Conservation (phyloP, 306 rosid species). For the Castanospermum australe region DNA sequence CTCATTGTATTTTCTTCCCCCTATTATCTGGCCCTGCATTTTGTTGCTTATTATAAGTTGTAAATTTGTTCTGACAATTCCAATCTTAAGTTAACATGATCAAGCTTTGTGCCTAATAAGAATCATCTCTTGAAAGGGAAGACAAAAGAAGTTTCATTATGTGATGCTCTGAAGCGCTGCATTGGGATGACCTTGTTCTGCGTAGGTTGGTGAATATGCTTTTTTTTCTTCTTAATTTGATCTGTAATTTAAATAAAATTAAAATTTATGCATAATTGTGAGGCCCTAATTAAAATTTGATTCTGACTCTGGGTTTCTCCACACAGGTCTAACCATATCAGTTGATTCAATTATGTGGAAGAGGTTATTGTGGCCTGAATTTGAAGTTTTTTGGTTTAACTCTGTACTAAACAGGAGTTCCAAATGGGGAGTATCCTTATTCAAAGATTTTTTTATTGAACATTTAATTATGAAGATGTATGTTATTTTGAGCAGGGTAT, state of each 20-base stretch:
- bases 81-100: constrained; percentile 5
- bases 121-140: constrained; percentile 43
- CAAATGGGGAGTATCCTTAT: constrained; percentile 96
- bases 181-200: constrained; percentile 56
- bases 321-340: constrained; percentile 71
- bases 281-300: not conserved
- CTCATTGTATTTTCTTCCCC: constrained; percentile 19
- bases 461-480: not conserved
- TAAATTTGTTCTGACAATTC: constrained; percentile 4
- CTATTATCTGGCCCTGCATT: constrained; percentile 1
- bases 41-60: constrained; percentile 14
- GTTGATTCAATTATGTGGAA: constrained; percentile 91
- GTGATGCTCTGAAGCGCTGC: constrained; percentile 72
- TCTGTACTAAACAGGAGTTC: constrained; percentile 91
- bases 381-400: constrained; percentile 97
- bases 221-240: not conserved
- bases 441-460: not conserved
- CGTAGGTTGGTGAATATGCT: constrained; percentile 59
- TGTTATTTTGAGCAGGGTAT: not conserved
- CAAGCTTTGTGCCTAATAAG: constrained; percentile 33
- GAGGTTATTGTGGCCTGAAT: constrained; percentile 92
- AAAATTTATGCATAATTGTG: not conserved
- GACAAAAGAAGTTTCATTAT: constrained; percentile 72
- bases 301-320: constrained; percentile 32
- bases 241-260: not conserved